A percentile compares a stretch with the other conserved stretches of the same genome.
Conservation (phyloP, 768 basidiomycete genomes). For the Mycena floridula region DNA sequence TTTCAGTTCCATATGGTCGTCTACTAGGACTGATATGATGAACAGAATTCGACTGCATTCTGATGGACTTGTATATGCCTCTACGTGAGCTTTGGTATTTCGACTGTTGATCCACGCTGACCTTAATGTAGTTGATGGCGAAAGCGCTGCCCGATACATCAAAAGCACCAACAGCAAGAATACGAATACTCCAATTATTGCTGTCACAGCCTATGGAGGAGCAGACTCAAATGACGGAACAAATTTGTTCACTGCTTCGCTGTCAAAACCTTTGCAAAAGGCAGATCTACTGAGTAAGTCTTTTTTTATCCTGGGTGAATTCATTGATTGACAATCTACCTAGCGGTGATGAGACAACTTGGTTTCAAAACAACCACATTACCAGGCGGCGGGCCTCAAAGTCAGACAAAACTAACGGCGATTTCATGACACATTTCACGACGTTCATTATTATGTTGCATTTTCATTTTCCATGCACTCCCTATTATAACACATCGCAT, state of each 20-base stretch:
- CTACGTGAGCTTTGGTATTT: constrained; percentile 53
- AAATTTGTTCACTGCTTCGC: constrained; percentile 72
- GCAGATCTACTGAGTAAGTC: constrained; percentile 63
- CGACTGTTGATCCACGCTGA: constrained; percentile 6
- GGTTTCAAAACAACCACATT: constrained; percentile 86
- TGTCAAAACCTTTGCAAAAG: constrained; percentile 88
- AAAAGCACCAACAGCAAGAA: constrained; percentile 96
- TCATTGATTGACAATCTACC: constrained; percentile 1
- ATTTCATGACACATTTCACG: constrained; percentile 5
- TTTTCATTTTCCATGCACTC: constrained; percentile 3
- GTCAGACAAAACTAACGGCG: constrained; percentile 47
- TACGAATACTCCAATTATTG: constrained; percentile 85
- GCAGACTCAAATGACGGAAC: constrained; percentile 57
- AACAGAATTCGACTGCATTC: constrained; percentile 91
- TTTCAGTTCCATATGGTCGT: constrained; percentile 14
- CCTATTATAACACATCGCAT: constrained; percentile 1
- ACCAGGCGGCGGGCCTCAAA: constrained; percentile 50
- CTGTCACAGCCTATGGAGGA: constrained; percentile 84
- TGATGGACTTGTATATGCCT: constrained; percentile 96
- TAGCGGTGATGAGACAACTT: constrained; percentile 71
- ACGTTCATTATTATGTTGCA: constrained; percentile 1
- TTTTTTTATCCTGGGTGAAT: constrained; percentile 1
- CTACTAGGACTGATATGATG: constrained; percentile 18
- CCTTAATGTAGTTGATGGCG: constrained; percentile 70
- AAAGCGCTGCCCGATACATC: constrained; percentile 95